Evolutionary conservation across 352 stramenopile species (phyloP), one percentile per base, ranked within the genome.

Genomic region (Sclerospora graminicola): DNA sequence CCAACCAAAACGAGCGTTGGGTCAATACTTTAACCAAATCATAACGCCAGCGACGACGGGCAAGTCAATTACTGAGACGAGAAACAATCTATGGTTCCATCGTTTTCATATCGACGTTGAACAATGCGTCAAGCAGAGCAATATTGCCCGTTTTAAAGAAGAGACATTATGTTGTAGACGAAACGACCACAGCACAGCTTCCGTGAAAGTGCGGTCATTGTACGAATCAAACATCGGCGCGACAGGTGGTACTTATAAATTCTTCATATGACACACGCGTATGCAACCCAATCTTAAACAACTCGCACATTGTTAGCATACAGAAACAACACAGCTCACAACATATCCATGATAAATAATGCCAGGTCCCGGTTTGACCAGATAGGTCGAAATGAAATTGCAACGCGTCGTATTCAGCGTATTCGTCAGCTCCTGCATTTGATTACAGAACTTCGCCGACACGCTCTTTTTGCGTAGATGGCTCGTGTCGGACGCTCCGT

Each of bases 71-170:
- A 15, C 76, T 66, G 30, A 92, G 53, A 28, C 80, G 77, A 31
- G 75, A 68, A 20, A 92, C 77, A 40, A 92, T 89, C 77, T 77
- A 89, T 20, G 75, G 73, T 10, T 77, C 80, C 75, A 90, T 90
- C 57, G 89, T 90, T 64, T 88, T 87, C 81, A 90, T 90, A 45
- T 90, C 73, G 11, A 90, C 70, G 65, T 88, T 88, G 21, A 95
- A 58, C 11, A 95, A 61, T 4, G 82, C 81, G 41, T 95, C 79
- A 4, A 96, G 55, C 5, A 88, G 63, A 31, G 84, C 80, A 48
- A 96, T 95, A 54, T 94, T 91, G 49, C 85, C 85, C 11, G 84
- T 91, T 66, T 91, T 92, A 62, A 96, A 95, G 60, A 96, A 96
- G 15, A 96, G 13, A 76, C 77, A 30, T 92, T 76, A 1, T 66